A percentile compares a stretch with the other conserved stretches of the same genome.
Conservation (phyloP, 345 rosid genomes). For the Aquilaria sinensis region DNA sequence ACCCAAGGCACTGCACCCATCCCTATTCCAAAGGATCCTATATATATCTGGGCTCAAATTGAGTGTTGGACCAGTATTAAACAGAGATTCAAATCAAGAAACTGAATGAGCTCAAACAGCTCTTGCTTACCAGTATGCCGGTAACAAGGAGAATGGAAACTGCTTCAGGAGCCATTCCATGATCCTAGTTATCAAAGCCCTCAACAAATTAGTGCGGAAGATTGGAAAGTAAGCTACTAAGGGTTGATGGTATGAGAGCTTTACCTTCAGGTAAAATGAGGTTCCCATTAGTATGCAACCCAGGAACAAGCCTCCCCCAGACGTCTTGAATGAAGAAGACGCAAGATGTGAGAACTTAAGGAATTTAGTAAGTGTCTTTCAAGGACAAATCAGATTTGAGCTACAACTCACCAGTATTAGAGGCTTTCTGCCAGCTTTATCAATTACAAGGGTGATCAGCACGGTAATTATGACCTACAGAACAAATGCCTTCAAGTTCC, state of each 20-base stretch:
- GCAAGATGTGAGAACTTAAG: too few species aligned
- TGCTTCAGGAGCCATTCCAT: conserved; percentile 1
- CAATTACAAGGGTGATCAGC: conserved; percentile 1
- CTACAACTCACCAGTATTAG: conserved; percentile 1
- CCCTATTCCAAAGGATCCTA: conserved; percentile 38
- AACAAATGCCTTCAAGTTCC: background rate
- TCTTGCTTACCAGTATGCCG: conserved; percentile 4
- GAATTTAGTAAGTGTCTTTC: too few species aligned
- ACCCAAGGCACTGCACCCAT: conserved; percentile 55
- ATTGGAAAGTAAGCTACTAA: too few species aligned
- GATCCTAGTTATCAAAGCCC: too few species aligned
- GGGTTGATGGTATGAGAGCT: too few species aligned
- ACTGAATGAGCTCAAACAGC: too few species aligned
- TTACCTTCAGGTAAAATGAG: conserved; percentile 13
- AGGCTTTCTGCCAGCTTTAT: conserved; percentile 13
- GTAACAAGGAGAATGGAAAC: conserved; percentile 10
- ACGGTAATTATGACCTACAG: conserved; percentile 6
- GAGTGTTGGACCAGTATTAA: too few species aligned
- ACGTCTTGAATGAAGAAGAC: background rate
- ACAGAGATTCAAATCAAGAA: too few species aligned
- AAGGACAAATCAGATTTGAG: too few species aligned
- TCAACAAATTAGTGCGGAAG: too few species aligned
- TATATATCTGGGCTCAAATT: conserved; percentile 15
- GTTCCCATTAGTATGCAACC: conserved; percentile 14
- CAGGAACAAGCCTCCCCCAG: conserved; percentile 6